Evolutionary conservation across 768 basidiomycete genomes (phyloP).

Genomic region (Tricholoma bakamatsutake): DNA sequence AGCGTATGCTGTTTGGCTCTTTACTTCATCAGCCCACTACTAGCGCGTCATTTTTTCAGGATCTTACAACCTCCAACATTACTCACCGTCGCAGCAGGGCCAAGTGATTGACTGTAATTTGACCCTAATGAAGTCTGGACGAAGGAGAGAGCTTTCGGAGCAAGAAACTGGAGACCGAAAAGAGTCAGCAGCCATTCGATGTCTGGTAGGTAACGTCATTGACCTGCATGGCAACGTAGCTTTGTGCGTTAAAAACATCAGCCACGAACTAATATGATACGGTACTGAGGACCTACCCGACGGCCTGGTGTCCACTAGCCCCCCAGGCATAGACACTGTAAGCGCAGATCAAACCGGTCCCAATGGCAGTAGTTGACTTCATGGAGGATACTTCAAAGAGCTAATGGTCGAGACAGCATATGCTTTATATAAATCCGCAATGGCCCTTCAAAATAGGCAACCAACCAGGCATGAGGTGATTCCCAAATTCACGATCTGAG

Average conservation of each 20-base stretch:
- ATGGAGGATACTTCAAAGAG: background rate
- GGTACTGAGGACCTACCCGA: conserved; percentile 25
- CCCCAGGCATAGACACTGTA: conserved; percentile 33
- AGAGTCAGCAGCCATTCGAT: background rate
- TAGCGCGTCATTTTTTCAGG: background rate
- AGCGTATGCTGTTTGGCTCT: conserved; percentile 28
- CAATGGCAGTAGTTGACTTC: conserved; percentile 5
- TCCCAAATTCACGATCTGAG: background rate
- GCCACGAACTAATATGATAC: background rate
- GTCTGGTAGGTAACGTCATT: background rate
- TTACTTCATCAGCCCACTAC: conserved; percentile 49
- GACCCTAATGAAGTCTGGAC: conserved; percentile 40
- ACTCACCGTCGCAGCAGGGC: conserved; percentile 40
- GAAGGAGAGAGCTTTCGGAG: conserved; percentile 40
- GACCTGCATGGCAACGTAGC: conserved; percentile 39
- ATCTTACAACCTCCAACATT: background rate
- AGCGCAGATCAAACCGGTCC: conserved; percentile 4
- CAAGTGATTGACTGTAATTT: conserved; percentile 39
- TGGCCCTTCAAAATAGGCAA: background rate
- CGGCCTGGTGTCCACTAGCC: conserved; percentile 35
- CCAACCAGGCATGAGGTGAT: background rate
- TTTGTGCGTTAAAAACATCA: conserved; percentile 7
- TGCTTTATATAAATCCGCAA: background rate
- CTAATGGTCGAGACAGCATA: background rate
- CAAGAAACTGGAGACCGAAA: conserved; percentile 35